A percentile compares a stretch with the other conserved stretches of the same genome.
Evolutionary conservation across 192 early-diverging fungal genomes (phyloP).

Genomic region (Neocallimastix lanati): DNA sequence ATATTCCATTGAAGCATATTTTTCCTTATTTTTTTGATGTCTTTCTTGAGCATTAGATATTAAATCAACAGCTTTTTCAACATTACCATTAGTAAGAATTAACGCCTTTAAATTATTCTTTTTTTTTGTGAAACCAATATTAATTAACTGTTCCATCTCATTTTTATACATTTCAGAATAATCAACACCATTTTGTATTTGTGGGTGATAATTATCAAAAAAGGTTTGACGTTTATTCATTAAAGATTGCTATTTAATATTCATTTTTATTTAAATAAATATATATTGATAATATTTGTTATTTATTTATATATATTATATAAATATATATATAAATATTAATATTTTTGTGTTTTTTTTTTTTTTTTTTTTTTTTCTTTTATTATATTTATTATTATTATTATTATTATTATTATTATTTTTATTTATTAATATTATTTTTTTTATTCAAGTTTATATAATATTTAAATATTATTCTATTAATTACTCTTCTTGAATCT

Average conservation of each 20-base stretch:
- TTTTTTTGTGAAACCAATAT: not conserved
- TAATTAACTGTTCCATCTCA: not conserved
- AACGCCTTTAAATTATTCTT: not conserved
- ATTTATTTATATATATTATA: too few species aligned
- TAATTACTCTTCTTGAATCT: not conserved
- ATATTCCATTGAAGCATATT: not conserved
- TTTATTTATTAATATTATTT: too few species aligned
- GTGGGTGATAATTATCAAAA: not conserved
- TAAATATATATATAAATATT: too few species aligned
- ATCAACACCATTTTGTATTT: not conserved
- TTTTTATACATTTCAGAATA: not conserved
- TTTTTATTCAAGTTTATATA: too few species aligned
- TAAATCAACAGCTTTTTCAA: not conserved
- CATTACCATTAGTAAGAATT: not conserved
- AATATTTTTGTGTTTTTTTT: too few species aligned
- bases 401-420: too few species aligned
- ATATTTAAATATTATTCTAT: not conserved
- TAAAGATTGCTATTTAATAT: not conserved
- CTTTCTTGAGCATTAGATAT: not conserved
- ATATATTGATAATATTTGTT: too few species aligned
- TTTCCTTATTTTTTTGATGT: not conserved
- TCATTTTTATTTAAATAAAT: not conserved
- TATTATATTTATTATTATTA: too few species aligned
- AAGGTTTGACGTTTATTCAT: not conserved
- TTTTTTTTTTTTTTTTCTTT: too few species aligned